Evolutionary conservation across 345 rosid genomes (phyloP).

Genomic region (Eucalyptus brandiana): DNA sequence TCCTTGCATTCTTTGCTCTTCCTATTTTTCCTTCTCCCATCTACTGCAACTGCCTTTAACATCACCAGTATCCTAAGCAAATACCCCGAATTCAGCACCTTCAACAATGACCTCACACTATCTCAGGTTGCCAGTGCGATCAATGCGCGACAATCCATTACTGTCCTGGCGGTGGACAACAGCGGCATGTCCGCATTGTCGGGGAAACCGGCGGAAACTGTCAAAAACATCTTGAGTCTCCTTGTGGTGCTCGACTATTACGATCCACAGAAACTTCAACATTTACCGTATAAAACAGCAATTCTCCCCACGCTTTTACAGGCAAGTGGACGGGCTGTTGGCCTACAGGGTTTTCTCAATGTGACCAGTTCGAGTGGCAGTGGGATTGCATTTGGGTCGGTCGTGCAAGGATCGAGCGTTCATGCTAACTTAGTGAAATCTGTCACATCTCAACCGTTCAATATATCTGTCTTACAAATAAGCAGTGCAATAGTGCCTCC

Average conservation of each 20-base stretch:
- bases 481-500: conserved; percentile 9
- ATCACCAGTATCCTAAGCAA: conserved; percentile 12
- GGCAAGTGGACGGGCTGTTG: conserved; percentile 8
- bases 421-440: conserved; percentile 2
- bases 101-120: conserved; percentile 1
- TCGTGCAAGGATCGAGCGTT: neutral
- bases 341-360: conserved; percentile 19
- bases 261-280: neutral
- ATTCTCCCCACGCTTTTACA: conserved; percentile 18
- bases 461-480: conserved; percentile 20
- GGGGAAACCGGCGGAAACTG: neutral
- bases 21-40: neutral
- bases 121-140: conserved; percentile 6
- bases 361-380: neutral
- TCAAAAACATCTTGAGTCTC: neutral
- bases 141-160: conserved; percentile 13
- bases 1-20: neutral
- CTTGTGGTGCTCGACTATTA: conserved; percentile 26
- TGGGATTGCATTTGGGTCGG: conserved; percentile 6
- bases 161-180: conserved; percentile 22
- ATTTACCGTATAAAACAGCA: neutral
- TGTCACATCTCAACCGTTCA: conserved; percentile 4
- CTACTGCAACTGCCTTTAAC: conserved; percentile 3
- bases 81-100: conserved; percentile 15
- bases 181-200: neutral